These are phyloP conservation scores for Populus hybrid DNA, from an alignment of 441 rosid species.

Conservation along the genomic window DNA sequence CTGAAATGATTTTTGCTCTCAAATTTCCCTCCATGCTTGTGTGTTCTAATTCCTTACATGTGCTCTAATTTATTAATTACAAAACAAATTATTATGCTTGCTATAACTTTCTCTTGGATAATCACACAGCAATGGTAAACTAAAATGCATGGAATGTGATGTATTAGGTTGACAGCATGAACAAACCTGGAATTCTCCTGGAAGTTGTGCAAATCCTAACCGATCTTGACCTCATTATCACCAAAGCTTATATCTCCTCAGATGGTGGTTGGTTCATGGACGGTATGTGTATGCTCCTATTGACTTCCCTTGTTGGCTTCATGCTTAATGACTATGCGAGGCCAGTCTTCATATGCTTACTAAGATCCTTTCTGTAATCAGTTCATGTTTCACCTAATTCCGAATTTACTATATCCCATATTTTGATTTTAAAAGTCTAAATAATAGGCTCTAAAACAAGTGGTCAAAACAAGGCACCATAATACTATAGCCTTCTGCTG, in stretches of 20 bases:
- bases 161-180: slow-evolving; percentile 80
- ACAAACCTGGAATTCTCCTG: slow-evolving; percentile 87
- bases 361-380: not conserved
- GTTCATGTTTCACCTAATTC: not conserved
- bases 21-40: not conserved
- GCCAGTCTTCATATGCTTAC: not conserved
- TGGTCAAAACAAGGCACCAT: not conserved
- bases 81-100: not conserved
- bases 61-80: not conserved
- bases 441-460: not conserved
- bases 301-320: not conserved
- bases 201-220: slow-evolving; percentile 91
- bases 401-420: not conserved
- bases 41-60: not conserved
- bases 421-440: not conserved
- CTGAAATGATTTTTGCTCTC: too few relatives aligned
- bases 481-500: not conserved
- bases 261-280: slow-evolving; percentile 99
- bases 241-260: slow-evolving; percentile 88
- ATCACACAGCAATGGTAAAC: not conserved
- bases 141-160: not conserved
- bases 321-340: not conserved
- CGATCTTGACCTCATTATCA: slow-evolving; percentile 79
- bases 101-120: not conserved
- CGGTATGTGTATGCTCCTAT: slow-evolving; percentile 39